Evolutionary conservation across 768 basidiomycete species (phyloP).

Genomic region (Calocera viscosa): DNA sequence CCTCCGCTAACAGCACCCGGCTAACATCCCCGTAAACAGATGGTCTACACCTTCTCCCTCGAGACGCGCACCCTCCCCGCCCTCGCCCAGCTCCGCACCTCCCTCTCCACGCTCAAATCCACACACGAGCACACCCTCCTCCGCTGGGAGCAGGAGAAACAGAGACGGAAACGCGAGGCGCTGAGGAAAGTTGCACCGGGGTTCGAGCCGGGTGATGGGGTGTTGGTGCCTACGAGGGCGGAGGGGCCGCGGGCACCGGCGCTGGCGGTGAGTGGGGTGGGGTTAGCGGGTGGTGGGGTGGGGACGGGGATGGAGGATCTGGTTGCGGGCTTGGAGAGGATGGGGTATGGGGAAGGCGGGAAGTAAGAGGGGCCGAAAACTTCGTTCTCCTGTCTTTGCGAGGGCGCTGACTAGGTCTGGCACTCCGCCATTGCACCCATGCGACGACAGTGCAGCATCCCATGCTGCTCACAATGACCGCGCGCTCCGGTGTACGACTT

Average conservation of each 20-base stretch:
- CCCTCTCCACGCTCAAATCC: slow-evolving; percentile 50
- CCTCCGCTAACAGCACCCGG: neutral
- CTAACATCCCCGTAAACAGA: slow-evolving; percentile 40
- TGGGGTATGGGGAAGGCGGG: neutral
- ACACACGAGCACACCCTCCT: slow-evolving; percentile 60
- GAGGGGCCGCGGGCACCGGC: neutral
- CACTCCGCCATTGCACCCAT: no score
- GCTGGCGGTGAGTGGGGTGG: neutral
- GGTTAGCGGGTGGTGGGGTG: neutral
- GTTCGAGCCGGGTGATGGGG: slow-evolving; percentile 52
- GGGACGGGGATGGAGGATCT: neutral
- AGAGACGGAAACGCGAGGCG: slow-evolving; percentile 50
- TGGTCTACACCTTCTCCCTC: slow-evolving; percentile 90
- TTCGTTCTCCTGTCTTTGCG: no score
- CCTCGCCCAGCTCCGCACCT: slow-evolving; percentile 57
- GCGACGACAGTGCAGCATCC: no score
- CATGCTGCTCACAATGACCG: no score
- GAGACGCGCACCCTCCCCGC: slow-evolving; percentile 72
- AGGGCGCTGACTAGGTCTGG: no score
- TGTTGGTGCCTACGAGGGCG: slow-evolving; percentile 43
- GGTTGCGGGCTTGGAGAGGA: neutral
- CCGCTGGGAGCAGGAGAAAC: slow-evolving; percentile 65
- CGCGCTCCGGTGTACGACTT: no score
- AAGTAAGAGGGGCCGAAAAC: no score
- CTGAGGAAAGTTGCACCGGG: slow-evolving; percentile 72